Evolutionary conservation across 371 early-diverging fungal genomes (phyloP).

Genomic region (Mucor irregularis): DNA sequence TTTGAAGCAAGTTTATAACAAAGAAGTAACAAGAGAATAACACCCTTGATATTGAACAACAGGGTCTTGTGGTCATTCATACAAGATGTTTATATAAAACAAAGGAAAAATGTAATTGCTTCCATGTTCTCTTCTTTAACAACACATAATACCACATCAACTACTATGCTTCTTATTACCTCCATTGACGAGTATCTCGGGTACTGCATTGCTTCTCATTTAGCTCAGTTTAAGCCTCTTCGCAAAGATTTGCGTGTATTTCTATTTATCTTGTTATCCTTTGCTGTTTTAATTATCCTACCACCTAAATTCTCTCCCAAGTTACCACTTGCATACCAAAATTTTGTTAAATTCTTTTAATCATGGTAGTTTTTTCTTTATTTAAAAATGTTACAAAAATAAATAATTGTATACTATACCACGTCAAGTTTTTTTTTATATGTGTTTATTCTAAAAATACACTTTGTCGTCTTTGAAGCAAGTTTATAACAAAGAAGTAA

Average conservation of each 20-base stretch:
- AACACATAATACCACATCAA: neutral
- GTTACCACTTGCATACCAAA: constrained; percentile 18
- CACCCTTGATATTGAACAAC: no score
- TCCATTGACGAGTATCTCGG: constrained; percentile 45
- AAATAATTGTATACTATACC: neutral
- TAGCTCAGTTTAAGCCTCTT: constrained; percentile 20
- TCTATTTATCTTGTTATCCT: constrained; percentile 15
- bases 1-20: no score
- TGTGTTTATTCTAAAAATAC: no score
- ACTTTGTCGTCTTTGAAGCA: no score
- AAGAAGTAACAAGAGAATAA: no score
- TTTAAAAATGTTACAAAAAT: neutral
- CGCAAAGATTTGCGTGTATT: constrained; percentile 30
- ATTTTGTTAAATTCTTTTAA: constrained; percentile 19
- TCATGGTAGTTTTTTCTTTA: no score
- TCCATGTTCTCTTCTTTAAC: neutral
- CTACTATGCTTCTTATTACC: constrained; percentile 37
- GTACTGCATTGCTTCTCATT: constrained; percentile 37
- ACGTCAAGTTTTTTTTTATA: no score
- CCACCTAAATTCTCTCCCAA: constrained; percentile 19
- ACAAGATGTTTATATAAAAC: no score
- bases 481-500: no score
- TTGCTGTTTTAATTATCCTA: constrained; percentile 21
- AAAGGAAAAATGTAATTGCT: neutral
- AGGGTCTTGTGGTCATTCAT: no score